phyloP scores from a whole-genome alignment of 768 basidiomycete genomes.

The Hypholoma fasciculare region DNA sequence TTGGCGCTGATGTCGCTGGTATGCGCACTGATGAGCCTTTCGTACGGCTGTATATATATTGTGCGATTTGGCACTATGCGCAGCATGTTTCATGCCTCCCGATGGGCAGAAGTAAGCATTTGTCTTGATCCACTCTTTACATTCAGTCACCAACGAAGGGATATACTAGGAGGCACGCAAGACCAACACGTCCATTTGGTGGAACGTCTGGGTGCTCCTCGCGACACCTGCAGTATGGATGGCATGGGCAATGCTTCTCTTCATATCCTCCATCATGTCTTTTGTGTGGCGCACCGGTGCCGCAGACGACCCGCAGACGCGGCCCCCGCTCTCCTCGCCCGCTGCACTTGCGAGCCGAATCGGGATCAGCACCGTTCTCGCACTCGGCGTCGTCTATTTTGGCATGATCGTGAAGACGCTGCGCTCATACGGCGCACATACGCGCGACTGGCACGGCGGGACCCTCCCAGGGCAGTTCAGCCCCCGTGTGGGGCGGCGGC shows the following conservation, averaged over 20 bases:
- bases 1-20: slow-evolving; percentile 64
- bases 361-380: slow-evolving; percentile 51
- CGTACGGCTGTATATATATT: slow-evolving; percentile 75
- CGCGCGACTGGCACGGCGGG: not conserved
- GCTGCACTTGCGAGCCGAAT: slow-evolving; percentile 55
- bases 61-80: slow-evolving; percentile 72
- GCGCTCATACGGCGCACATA: slow-evolving; percentile 50
- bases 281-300: slow-evolving; percentile 74
- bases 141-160: not conserved
- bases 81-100: slow-evolving; percentile 67
- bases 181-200: slow-evolving; percentile 31
- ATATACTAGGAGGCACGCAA: slow-evolving; percentile 59
- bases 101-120: slow-evolving; percentile 64
- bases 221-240: slow-evolving; percentile 68
- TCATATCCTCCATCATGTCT: slow-evolving; percentile 60
- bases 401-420: slow-evolving; percentile 61
- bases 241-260: slow-evolving; percentile 72
- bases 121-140: not conserved
- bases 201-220: slow-evolving; percentile 37
- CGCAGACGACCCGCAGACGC: slow-evolving; percentile 34
- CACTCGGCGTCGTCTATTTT: slow-evolving; percentile 63
- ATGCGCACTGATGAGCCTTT: slow-evolving; percentile 68
- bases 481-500: slow-evolving; percentile 8
- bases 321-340: slow-evolving; percentile 32
- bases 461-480: slow-evolving; percentile 2